These are phyloP conservation scores for Coemansia biformis DNA, from an alignment of 192 early-diverging fungal genomes.

Conservation along the genomic window DNA sequence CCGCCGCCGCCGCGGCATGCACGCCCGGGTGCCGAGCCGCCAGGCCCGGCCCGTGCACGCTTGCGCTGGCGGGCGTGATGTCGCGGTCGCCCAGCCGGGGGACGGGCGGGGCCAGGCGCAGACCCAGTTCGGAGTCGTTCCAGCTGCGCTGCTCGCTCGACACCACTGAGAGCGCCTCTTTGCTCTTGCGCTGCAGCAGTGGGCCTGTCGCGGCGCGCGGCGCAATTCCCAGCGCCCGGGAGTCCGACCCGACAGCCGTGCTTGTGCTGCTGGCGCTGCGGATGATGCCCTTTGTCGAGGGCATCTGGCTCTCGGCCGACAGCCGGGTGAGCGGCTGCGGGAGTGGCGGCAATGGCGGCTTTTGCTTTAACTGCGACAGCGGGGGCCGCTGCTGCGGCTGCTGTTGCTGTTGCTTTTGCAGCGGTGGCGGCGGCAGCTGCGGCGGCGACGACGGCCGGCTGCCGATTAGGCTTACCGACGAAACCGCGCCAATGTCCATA, in stretches of 20 bases:
- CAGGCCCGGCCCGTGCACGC: constrained; percentile 4
- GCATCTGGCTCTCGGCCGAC: constrained; percentile 1
- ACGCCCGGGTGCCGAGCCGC: constrained; percentile 11
- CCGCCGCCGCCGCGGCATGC: constrained; percentile 7
- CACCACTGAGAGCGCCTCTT: constrained; percentile 27
- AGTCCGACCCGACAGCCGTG: constrained; percentile 22
- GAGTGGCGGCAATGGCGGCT: neutral
- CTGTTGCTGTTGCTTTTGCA: neutral
- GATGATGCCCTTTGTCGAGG: neutral
- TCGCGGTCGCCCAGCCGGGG: constrained; percentile 8
- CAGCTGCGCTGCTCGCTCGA: constrained; percentile 27
- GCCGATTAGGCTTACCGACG: neutral
- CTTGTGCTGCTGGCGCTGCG: constrained; percentile 11
- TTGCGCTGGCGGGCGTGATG: constrained; percentile 11
- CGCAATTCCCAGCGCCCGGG: constrained; percentile 25
- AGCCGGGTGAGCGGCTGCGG: constrained; percentile 4
- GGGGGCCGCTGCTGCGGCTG: too few species aligned
- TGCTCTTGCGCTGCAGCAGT: constrained; percentile 41
- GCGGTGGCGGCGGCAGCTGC: neutral
- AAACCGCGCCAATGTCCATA: constrained; percentile 8
- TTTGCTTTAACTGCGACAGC: too few species aligned
- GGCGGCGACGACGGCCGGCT: constrained; percentile 4
- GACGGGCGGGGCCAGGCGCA: constrained; percentile 15
- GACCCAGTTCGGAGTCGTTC: constrained; percentile 27
- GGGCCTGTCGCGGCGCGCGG: constrained; percentile 1